A percentile compares a stretch with the other conserved stretches of the same genome.
These are phyloP conservation scores for Boletus bicolor DNA, from an alignment of 768 basidiomycete genomes.

Conservation along the genomic window DNA sequence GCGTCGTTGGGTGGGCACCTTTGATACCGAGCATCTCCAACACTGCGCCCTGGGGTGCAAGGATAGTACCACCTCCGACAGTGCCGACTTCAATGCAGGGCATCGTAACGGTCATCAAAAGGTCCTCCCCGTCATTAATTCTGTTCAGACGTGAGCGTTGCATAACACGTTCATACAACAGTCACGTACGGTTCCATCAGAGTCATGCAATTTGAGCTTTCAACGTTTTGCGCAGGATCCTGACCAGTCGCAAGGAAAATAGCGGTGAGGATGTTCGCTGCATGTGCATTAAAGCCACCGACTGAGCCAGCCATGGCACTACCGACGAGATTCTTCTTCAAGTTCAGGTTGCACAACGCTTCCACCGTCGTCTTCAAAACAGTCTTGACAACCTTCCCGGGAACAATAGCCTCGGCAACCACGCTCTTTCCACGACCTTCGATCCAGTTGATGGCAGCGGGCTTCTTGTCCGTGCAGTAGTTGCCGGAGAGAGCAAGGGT, in stretches of 20 bases:
- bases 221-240: conserved; percentile 98
- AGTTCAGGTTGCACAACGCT: conserved; percentile 84
- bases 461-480: conserved; percentile 99
- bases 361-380: conserved; percentile 96
- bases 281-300: conserved; percentile 98
- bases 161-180: conserved; percentile 2
- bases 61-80: conserved; percentile 92
- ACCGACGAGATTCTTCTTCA: conserved; percentile 96
- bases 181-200: conserved; percentile 90
- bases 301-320: conserved; percentile 98
- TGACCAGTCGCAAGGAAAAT: conserved; percentile 96
- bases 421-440: conserved; percentile 98
- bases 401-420: conserved; percentile 91
- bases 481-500: conserved; percentile 92
- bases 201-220: conserved; percentile 98
- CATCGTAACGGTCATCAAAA: conserved; percentile 94
- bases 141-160: conserved; percentile 37
- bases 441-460: conserved; percentile 99
- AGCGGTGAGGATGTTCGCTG: conserved; percentile 95
- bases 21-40: conserved; percentile 92
- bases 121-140: conserved; percentile 83
- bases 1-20: conserved; percentile 82
- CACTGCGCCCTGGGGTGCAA: conserved; percentile 84
- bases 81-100: conserved; percentile 99
- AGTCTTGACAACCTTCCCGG: conserved; percentile 80